A percentile compares a stretch with the other conserved stretches of the same genome.
Evolutionary conservation across 2,329 filamentous ascomycete genomes (phyloP).

Genomic region (Fusarium sterilihyphosum): DNA sequence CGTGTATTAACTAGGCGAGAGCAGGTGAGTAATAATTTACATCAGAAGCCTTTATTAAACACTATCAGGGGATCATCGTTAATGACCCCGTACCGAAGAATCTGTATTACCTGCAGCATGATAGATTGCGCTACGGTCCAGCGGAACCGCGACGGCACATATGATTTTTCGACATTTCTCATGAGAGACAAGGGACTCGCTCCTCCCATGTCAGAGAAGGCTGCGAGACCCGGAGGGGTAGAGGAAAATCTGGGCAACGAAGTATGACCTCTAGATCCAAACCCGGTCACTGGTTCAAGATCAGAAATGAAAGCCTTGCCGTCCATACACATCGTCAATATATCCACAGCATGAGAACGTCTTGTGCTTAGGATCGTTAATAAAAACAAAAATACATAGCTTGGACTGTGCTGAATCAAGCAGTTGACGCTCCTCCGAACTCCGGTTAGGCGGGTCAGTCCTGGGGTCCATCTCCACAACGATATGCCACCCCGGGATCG

Average conservation of each 20-base stretch:
- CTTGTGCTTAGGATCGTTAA: slow-evolving; percentile 5
- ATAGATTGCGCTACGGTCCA: slow-evolving; percentile 40
- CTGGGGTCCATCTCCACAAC: slow-evolving; percentile 22
- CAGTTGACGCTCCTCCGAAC: slow-evolving; percentile 37
- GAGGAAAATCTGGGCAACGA: slow-evolving; percentile 16
- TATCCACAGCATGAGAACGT: neutral
- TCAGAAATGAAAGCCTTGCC: neutral
- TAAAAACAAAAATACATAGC: slow-evolving; percentile 13
- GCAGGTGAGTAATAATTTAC: slow-evolving; percentile 7
- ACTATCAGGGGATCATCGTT: slow-evolving; percentile 1
- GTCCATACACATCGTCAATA: neutral
- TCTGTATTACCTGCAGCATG: neutral
- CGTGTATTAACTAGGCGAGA: slow-evolving; percentile 1
- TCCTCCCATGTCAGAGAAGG: slow-evolving; percentile 10
- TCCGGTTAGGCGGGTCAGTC: slow-evolving; percentile 39
- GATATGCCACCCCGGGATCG: slow-evolving; percentile 39
- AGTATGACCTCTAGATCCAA: neutral
- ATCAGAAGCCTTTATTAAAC: neutral
- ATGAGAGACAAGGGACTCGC: slow-evolving; percentile 7
- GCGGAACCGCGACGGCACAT: slow-evolving; percentile 38
- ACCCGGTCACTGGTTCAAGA: neutral
- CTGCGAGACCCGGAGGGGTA: slow-evolving; percentile 22
- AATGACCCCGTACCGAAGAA: neutral
- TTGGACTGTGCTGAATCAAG: slow-evolving; percentile 23
- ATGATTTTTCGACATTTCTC: slow-evolving; percentile 4